Conservation (phyloP, 768 basidiomycete species). For the Cystofilobasidium ferigula region DNA sequence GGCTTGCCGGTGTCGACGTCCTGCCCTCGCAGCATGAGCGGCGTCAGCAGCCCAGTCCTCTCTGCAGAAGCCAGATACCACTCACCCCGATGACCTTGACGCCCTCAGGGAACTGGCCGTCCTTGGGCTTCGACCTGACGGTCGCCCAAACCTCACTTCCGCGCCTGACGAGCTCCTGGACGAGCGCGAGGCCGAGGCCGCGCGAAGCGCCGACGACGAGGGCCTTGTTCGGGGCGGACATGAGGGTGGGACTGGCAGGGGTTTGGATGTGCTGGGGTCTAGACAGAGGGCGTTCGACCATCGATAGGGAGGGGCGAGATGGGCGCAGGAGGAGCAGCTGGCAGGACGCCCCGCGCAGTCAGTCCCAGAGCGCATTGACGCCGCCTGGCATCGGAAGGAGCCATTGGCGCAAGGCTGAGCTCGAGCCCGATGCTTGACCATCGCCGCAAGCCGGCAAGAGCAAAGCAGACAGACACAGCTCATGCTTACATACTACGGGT, state of each 20-base stretch:
- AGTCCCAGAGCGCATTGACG: no score
- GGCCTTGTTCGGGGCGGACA: not conserved
- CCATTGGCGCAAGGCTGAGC: no score
- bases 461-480: no score
- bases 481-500: no score
- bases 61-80: not conserved
- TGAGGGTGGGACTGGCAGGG: not conserved
- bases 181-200: conserved; percentile 43
- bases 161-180: conserved; percentile 31
- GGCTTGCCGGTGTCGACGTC: conserved; percentile 39
- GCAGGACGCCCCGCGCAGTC: no score
- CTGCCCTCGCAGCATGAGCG: not conserved
- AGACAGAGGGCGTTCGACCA: not conserved
- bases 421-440: no score
- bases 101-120: conserved; percentile 35
- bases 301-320: no score
- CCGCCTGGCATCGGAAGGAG: no score
- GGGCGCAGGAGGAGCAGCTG: no score
- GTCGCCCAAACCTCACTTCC: conserved; percentile 41
- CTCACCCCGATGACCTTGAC: conserved; percentile 38
- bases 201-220: conserved; percentile 45
- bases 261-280: not conserved
- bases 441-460: no score
- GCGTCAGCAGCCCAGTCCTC: no score
- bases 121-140: conserved; percentile 33